Base-by-base conservation (phyloP, 805 yeast genomes). In the Kregervanrija fluxuum region DNA sequence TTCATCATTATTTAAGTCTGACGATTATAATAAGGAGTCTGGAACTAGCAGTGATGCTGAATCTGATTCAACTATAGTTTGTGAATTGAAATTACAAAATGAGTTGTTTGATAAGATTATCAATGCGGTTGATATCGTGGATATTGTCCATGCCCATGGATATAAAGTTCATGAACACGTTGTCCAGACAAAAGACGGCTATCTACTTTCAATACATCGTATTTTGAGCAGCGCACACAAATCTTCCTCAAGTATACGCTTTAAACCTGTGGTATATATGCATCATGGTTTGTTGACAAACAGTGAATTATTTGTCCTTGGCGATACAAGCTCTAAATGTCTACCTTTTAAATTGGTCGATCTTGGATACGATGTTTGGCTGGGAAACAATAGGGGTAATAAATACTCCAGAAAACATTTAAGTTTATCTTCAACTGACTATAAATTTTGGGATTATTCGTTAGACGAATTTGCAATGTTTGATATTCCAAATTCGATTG, bases 221-320 rank as follows among this genome's bases (percentile, higher is more conserved):
- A 73, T 86, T 1, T 49, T 59, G 6, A 69, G 72, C 12, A 54
- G 48, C 42, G 30, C 42, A 13, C 40, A 44, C 6, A 33, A 39
- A 2, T 46, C 54, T 6, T 32, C 43, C 11, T 34, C 40, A 9
- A 30, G 38, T 13, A 15, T 35, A 4, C 14, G 17, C 4, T 41
- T 42, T 15, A 44, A 37, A 30, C 57, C 57, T 1, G 82, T 83
- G 2, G 83, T 85, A 0, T 90, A 89, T 59, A 70, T 91, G 49
- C 97, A 90, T 59, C 97, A 90, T 59, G 97, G 97, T 0, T 66
- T 90, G 40, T 69, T 90, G 47, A 89, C 89, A 85, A 81, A 80
- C 58, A 80, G 90, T 36, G 97, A 91, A 56, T 68, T 85, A 16
- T 62, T 67, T 62, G 72, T 79, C 38, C 66, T 77, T 41, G 75